Evolutionary conservation across 1,284 basidiomycete species (phyloP), one percentile per base, ranked within the genome.

Genomic region (Apiotrichum brassicae): DNA sequence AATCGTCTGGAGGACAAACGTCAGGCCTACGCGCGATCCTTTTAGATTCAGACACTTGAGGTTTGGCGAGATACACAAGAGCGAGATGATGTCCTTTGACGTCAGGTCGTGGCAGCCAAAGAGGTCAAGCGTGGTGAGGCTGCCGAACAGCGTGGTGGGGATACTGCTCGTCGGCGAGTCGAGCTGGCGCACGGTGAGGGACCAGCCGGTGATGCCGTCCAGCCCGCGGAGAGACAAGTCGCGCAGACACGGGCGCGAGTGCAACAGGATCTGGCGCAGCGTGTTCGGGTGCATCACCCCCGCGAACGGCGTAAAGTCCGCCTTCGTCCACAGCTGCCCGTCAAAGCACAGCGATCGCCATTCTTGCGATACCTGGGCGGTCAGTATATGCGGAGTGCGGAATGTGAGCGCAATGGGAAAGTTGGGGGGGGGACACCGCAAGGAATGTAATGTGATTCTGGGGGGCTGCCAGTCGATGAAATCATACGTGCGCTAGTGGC

Each of bases 261-360:
- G 49, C 5, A 26, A 6, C 16, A 68, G 62, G 12, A 71, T 64
- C 35, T 58, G 46, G 23, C 48, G 48, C 32, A 63, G 43, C 4
- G 64, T 67, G 16, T 60, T 62, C 3, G 66, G 63, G 19, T 68
- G 66, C 46, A 75, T 42, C 39, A 56, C 43, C 19, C 76, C 72
- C 16, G 82, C 78, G 68, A 85, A 84, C 4, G 79, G 72, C 8
- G 71, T 77, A 33, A 87, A 75, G 64, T 86, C 77, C 33, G 88
- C 70, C 43, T 78, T 60, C 24, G 76, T 66, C 91, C 92, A 95
- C 16, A 94, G 77, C 65, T 91, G 86, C 8, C 91, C 91, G 66
- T 95, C 92, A 57, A 86, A 82, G 39, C 85, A 83, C 26, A 93
- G 81, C 6, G 75, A 66, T 46, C 80, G 82, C 90, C 91, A 97